A percentile compares a stretch with the other conserved stretches of the same genome.
These are phyloP conservation scores for Priceomyces medius DNA, from an alignment of 805 yeast species.

Conservation along the genomic window DNA sequence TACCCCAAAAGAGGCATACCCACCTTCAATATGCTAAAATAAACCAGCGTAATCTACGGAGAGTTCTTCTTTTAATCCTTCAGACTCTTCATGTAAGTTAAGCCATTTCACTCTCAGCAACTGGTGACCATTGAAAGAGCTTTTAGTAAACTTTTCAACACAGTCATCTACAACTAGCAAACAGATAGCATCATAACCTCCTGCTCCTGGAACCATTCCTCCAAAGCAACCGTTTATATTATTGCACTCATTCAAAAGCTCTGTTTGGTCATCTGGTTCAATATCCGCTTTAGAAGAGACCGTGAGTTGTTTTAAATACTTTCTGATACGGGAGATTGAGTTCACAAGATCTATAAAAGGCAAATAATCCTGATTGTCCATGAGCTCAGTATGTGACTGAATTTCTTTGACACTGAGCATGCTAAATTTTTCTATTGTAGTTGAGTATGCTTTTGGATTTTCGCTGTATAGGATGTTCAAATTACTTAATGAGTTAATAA, in stretches of 20 bases:
- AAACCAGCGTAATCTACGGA: conserved; percentile 28
- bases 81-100: conserved; percentile 58
- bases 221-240: conserved; percentile 74
- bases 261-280: conserved; percentile 80
- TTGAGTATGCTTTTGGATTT: conserved; percentile 36
- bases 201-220: conserved; percentile 99
- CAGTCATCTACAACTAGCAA: conserved; percentile 56
- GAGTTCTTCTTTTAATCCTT: conserved; percentile 56
- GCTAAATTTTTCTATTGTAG: conserved; percentile 17
- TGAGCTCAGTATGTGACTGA: background rate
- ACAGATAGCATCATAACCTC: conserved; percentile 93
- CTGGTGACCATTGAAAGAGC: conserved; percentile 18
- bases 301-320: conserved; percentile 60
- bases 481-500: conserved; percentile 49
- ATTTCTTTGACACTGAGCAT: background rate
- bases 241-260: conserved; percentile 52
- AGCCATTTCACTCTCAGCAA: conserved; percentile 64
- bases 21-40: too few species aligned
- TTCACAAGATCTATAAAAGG: conserved; percentile 31
- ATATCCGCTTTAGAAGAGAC: conserved; percentile 73
- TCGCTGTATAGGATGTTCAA: conserved; percentile 33
- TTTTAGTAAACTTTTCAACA: conserved; percentile 25
- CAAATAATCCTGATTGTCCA: conserved; percentile 5
- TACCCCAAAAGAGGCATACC: too few species aligned
- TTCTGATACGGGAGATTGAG: conserved; percentile 53